These are phyloP conservation scores for Neopestalotiopsis sp. DNA, from an alignment of 2,329 filamentous ascomycete genomes.

Conservation along the genomic window DNA sequence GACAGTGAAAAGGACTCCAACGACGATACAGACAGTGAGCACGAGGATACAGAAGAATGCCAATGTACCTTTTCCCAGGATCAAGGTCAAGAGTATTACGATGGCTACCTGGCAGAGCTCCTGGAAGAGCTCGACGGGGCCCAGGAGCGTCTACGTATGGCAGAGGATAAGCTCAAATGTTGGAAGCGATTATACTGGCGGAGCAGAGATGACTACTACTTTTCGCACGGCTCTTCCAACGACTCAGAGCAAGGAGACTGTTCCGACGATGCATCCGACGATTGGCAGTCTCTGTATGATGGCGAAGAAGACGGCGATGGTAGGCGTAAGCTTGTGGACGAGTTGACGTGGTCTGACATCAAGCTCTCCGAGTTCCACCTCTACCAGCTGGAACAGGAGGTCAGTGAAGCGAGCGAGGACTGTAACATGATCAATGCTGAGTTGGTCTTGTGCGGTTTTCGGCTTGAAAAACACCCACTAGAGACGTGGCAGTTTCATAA, in stretches of 20 bases:
- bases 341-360: neutral
- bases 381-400: neutral
- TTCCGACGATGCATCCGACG: neutral
- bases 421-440: neutral
- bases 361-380: conserved; percentile 5
- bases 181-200: conserved; percentile 4
- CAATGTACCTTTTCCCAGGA: neutral
- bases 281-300: neutral
- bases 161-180: neutral
- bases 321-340: neutral
- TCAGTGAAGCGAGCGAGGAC: conserved; percentile 1
- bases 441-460: neutral
- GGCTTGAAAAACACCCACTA: neutral
- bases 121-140: neutral
- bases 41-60: neutral
- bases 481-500: conserved; percentile 10
- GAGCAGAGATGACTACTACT: conserved; percentile 7
- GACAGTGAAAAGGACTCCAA: neutral
- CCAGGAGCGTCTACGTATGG: neutral
- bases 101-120: neutral
- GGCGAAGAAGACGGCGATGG: neutral
- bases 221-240: neutral
- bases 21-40: neutral
- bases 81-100: neutral
- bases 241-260: neutral